Percentiles rank a stretch among this genome's conserved stretches.
Evolutionary conservation across 805 yeast genomes (phyloP).

Genomic region (Nakazawaea holstii): DNA sequence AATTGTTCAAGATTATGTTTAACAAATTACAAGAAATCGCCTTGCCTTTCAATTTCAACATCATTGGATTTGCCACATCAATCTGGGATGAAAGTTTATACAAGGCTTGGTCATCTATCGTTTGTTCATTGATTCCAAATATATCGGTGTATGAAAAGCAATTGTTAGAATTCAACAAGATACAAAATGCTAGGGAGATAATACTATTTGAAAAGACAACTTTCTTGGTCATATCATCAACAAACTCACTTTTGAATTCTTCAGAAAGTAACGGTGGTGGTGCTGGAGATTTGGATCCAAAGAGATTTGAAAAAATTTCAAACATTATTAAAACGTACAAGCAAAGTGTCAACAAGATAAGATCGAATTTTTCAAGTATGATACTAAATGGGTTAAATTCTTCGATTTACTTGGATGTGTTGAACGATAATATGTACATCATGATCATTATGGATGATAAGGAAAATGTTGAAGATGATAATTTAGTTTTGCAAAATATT

Average conservation of each 20-base stretch:
- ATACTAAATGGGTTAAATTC: constrained; percentile 52
- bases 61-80: constrained; percentile 88
- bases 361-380: constrained; percentile 77
- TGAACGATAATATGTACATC: constrained; percentile 30
- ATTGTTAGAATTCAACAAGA: constrained; percentile 63
- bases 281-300: constrained; percentile 63
- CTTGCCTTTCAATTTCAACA: constrained; percentile 54
- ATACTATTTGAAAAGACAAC: constrained; percentile 92
- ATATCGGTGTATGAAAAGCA: constrained; percentile 76
- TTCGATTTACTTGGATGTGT: constrained; percentile 28
- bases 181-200: constrained; percentile 82
- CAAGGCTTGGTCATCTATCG: constrained; percentile 96
- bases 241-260: constrained; percentile 25
- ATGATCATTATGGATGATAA: constrained; percentile 30
- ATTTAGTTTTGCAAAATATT: constrained; percentile 27
- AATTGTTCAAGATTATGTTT: constrained; percentile 81
- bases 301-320: constrained; percentile 89
- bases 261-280: constrained; percentile 8
- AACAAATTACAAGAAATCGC: constrained; percentile 72
- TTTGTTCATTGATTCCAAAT: constrained; percentile 91
- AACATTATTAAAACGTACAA: constrained; percentile 92
- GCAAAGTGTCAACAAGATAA: constrained; percentile 82
- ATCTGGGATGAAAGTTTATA: constrained; percentile 96
- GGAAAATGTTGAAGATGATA: constrained; percentile 25
- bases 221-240: constrained; percentile 71